A percentile compares a stretch with the other conserved stretches of the same genome.
Conservation (phyloP, 768 basidiomycete species). For the Cystobasidium ongulense region DNA sequence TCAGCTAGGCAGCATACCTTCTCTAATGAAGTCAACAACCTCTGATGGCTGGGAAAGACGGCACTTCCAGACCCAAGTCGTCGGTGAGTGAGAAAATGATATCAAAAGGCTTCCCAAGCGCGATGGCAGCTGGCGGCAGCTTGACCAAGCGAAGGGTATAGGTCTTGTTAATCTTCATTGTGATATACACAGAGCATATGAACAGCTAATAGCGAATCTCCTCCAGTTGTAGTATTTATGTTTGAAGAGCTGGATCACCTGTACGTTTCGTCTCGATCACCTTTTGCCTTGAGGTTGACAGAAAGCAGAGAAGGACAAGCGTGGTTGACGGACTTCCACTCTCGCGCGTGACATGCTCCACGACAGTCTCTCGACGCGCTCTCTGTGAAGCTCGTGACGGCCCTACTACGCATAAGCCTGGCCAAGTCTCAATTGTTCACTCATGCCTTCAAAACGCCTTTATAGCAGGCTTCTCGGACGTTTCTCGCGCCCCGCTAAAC, state of each 20-base stretch:
- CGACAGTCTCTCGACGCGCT: no score
- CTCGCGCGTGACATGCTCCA: no score
- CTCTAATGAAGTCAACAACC: not conserved
- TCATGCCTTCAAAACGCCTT: not conserved
- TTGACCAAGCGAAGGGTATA: constrained; percentile 18
- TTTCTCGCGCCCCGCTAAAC: not conserved
- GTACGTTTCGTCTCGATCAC: no score
- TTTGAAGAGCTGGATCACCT: not conserved
- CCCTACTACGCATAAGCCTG: no score
- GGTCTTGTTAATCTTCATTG: not conserved
- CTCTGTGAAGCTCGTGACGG: no score
- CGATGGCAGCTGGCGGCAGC: constrained; percentile 15
- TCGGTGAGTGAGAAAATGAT: constrained; percentile 15
- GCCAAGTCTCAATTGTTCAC: no score
- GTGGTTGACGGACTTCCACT: no score
- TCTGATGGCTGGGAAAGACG: not conserved
- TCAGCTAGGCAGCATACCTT: no score
- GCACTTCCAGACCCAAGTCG: constrained; percentile 10
- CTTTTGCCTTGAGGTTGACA: no score
- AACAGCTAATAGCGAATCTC: not conserved
- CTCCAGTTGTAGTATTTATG: not conserved
- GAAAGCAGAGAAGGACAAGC: no score
- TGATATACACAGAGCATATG: not conserved
- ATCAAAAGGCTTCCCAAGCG: constrained; percentile 14
- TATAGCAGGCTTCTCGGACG: not conserved